Conservation (phyloP, 2,329 filamentous ascomycete genomes). For the Aureobasidium subglaciale region DNA sequence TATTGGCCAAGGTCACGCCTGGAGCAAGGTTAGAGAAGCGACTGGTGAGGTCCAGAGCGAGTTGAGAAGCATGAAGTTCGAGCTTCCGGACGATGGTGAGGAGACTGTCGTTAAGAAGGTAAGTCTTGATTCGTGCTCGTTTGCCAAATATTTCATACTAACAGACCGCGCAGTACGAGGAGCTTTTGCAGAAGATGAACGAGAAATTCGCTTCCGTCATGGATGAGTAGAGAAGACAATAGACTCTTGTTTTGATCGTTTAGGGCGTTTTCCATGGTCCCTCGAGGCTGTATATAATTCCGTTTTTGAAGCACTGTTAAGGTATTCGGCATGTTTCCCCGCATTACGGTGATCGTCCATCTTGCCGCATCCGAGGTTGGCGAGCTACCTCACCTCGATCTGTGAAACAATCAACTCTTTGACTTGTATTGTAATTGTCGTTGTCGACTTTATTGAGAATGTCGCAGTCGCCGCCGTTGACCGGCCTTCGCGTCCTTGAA, state of each 20-base stretch:
- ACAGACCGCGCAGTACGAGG: slow-evolving; percentile 68
- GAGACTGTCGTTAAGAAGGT: slow-evolving; percentile 79
- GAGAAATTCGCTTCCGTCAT: slow-evolving; percentile 96
- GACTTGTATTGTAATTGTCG: not conserved
- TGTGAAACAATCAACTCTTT: not conserved
- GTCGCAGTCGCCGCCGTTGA: slow-evolving; percentile 40
- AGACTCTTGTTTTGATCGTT: slow-evolving; percentile 3
- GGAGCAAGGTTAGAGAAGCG: slow-evolving; percentile 86
- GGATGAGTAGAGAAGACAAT: slow-evolving; percentile 63
- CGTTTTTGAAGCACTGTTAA: slow-evolving; percentile 6
- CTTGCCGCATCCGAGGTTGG: slow-evolving; percentile 1
- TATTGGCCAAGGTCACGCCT: slow-evolving; percentile 80
- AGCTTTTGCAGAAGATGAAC: slow-evolving; percentile 80
- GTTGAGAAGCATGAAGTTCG: slow-evolving; percentile 92
- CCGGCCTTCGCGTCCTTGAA: slow-evolving; percentile 57
- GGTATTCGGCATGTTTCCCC: slow-evolving; percentile 7
- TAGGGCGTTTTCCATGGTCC: slow-evolving; percentile 7
- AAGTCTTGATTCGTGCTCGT: slow-evolving; percentile 25
- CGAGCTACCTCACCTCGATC: not conserved
- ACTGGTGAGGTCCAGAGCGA: slow-evolving; percentile 79
- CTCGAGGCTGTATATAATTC: slow-evolving; percentile 12
- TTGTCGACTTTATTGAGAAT: not conserved
- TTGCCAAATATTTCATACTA: slow-evolving; percentile 28
- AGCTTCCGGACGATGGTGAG: slow-evolving; percentile 79
- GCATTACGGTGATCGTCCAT: not conserved